Base-by-base conservation (phyloP, 768 basidiomycete species). In the Clitopilus hobsonii region DNA sequence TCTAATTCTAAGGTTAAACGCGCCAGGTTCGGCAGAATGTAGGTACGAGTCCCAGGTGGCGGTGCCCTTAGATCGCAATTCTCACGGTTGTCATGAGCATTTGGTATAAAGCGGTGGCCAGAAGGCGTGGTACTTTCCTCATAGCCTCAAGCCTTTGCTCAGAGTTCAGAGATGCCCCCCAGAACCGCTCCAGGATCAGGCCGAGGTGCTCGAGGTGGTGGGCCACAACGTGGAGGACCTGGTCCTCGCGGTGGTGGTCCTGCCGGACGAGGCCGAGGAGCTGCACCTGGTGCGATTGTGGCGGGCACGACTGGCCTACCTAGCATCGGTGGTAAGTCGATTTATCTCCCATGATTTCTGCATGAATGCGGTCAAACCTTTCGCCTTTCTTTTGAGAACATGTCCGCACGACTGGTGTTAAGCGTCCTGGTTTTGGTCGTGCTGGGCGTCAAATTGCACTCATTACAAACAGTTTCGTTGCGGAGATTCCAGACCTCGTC, bases 301-400 rank as follows among this genome's bases (percentile, higher is more conserved):
- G 58, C 50, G 14, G 50, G 41, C 16, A 10, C 14, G n/a, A 20
- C 41, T 61, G 60, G 63, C 60, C 57, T 56, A 52, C 59, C 63
- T 54, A 61, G 67, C 65, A 68, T 65, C 54, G 67, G 67, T 62
- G 68, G 69, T 72, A 60, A 68, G 67, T 66, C 41, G n/a, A 45
- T 18, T 45, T 45, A 10, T 18, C 8, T 23, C 11, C 16, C n/a
- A 18, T 18, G n/a, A n/a, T 45, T 16, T 16, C 22, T 8, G 3
- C 16, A 45, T 45, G 32, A 27, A 27, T 27, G 20, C 30, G n/a
- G 25, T 23, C n/a, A n/a, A n/a, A n/a, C n/a, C n/a, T 38, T 30
- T 28, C n/a, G 51, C 55, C 58, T 50, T 49, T 36, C 29, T 51
- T 25, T 56, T 28, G 63, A 63, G 66, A 56, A 13, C 64, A 67